phyloP scores from a whole-genome alignment of 371 early-diverging fungal genomes.

The Syncephalastrum racemosum region DNA sequence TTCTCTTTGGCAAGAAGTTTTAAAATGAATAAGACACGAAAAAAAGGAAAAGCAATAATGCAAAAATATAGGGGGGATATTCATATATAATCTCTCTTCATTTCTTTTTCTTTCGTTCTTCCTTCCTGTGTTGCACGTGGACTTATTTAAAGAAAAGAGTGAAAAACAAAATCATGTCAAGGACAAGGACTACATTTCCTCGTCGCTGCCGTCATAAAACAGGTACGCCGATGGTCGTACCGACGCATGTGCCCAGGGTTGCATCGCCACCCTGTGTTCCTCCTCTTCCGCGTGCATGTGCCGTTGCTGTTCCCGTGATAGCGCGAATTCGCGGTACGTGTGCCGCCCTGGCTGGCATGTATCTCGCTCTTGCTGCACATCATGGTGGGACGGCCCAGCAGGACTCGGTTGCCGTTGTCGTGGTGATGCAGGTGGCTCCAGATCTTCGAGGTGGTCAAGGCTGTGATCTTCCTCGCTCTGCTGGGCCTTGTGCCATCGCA shows the following conservation, averaged over 20 bases:
- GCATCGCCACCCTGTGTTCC: conserved; percentile 23
- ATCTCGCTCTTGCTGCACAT: neutral
- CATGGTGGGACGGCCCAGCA: neutral
- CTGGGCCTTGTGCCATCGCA: conserved; percentile 18
- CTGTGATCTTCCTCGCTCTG: conserved; percentile 14
- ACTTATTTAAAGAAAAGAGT: no score
- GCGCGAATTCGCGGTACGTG: conserved; percentile 22
- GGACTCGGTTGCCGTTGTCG: neutral
- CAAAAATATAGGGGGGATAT: no score
- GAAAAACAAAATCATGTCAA: no score
- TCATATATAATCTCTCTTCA: no score
- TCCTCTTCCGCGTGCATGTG: conserved; percentile 35
- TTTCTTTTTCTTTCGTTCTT: no score
- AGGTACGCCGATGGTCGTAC: no score
- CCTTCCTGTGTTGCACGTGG: no score
- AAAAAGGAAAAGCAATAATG: no score
- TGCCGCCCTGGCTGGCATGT: neutral
- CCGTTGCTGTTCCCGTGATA: conserved; percentile 23
- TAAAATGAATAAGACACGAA: conserved; percentile 13
- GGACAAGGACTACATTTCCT: no score
- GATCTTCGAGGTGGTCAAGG: conserved; percentile 17
- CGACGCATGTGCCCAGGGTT: conserved; percentile 16
- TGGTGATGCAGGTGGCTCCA: neutral
- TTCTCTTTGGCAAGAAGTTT: conserved; percentile 60
- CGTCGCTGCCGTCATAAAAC: no score